These are phyloP conservation scores for Saccharomycopsis malanga DNA, from an alignment of 805 yeast genomes.

Conservation along the genomic window DNA sequence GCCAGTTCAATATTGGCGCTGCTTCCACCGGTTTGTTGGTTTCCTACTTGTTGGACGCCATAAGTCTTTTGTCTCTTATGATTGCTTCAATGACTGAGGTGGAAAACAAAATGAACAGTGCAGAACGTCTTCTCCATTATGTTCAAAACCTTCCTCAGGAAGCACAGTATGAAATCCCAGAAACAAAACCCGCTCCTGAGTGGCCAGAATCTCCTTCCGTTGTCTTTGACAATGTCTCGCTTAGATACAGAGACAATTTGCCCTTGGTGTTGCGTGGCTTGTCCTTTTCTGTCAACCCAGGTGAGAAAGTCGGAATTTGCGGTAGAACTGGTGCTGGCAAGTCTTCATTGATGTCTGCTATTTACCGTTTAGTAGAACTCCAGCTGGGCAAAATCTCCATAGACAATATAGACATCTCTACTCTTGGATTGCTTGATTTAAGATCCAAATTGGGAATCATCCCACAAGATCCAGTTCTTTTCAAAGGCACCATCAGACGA, in stretches of 20 bases:
- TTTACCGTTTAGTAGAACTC: slow-evolving; percentile 62
- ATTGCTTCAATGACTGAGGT: slow-evolving; percentile 61
- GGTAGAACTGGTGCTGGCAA: slow-evolving; percentile 73
- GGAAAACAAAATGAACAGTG: slow-evolving; percentile 55
- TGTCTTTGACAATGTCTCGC: slow-evolving; percentile 45
- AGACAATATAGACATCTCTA: slow-evolving; percentile 62
- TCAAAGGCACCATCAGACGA: slow-evolving; percentile 68
- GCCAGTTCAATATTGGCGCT: slow-evolving; percentile 52
- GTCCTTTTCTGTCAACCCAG: slow-evolving; percentile 39
- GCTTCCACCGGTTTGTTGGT: slow-evolving; percentile 64
- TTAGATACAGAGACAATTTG: slow-evolving; percentile 57
- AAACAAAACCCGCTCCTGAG: slow-evolving; percentile 37
- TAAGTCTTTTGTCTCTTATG: slow-evolving; percentile 50
- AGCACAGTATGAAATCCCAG: slow-evolving; percentile 43
- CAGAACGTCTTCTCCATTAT: slow-evolving; percentile 59
- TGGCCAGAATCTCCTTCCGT: slow-evolving; percentile 67
- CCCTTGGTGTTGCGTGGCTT: slow-evolving; percentile 61
- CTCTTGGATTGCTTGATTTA: slow-evolving; percentile 59
- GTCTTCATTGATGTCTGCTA: slow-evolving; percentile 64
- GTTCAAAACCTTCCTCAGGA: slow-evolving; percentile 62
- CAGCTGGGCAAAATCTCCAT: slow-evolving; percentile 46
- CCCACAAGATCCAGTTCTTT: slow-evolving; percentile 85
- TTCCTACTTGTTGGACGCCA: slow-evolving; percentile 51
- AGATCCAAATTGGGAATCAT: slow-evolving; percentile 72
- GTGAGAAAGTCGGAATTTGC: slow-evolving; percentile 57